phyloP scores from a whole-genome alignment of 768 basidiomycete genomes.

The Psilocybe tampanensis region DNA sequence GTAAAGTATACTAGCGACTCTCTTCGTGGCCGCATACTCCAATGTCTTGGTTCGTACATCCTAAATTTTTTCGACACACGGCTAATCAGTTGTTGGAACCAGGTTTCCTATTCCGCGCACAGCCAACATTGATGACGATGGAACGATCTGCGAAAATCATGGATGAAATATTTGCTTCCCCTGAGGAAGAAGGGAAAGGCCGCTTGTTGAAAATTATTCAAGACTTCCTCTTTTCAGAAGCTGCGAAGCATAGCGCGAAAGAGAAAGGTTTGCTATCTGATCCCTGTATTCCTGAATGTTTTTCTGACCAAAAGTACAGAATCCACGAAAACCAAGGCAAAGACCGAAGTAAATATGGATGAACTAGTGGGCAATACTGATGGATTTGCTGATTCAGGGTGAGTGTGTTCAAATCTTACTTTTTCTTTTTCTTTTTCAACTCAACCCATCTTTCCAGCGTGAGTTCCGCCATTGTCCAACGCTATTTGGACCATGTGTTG shows the following conservation, averaged over 20 bases:
- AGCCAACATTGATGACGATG: conserved; percentile 88
- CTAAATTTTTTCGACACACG: background rate
- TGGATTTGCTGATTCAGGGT: conserved; percentile 98
- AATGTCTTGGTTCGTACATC: conserved; percentile 73
- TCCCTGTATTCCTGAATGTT: background rate
- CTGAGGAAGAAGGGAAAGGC: conserved; percentile 71
- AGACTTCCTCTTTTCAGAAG: conserved; percentile 86
- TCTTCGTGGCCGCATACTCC: conserved; percentile 73
- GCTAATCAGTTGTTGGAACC: background rate
- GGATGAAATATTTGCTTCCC: conserved; percentile 83
- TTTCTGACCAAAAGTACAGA: conserved; percentile 28
- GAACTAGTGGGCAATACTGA: conserved; percentile 95
- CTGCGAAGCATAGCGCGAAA: conserved; percentile 71
- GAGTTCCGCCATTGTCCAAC: conserved; percentile 92
- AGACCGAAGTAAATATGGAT: conserved; percentile 78
- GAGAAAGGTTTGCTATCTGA: conserved; percentile 57
- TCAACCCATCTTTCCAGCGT: conserved; percentile 54
- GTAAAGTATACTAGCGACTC: conserved; percentile 59
- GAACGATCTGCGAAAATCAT: conserved; percentile 81
- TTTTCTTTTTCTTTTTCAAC: background rate
- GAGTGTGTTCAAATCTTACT: conserved; percentile 23
- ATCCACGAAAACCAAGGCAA: conserved; percentile 44
- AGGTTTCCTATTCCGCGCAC: conserved; percentile 93
- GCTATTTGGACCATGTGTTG: conserved; percentile 83
- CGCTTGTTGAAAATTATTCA: conserved; percentile 87